Evolutionary conservation across 768 basidiomycete genomes (phyloP).

Genomic region (Rhizopogon vinicolor): DNA sequence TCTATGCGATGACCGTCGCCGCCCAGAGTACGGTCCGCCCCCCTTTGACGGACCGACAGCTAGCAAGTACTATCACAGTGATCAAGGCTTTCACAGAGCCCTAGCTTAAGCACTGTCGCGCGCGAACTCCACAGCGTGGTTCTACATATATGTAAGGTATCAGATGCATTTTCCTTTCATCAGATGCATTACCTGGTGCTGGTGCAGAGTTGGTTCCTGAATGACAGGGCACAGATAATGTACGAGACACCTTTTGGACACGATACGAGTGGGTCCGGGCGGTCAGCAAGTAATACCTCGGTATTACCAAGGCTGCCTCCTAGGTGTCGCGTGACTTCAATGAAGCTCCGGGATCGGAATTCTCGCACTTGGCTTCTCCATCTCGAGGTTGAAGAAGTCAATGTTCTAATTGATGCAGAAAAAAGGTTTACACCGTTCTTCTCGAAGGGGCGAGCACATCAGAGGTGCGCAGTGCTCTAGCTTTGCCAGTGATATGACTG

Average conservation of each 20-base stretch:
- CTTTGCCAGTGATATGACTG: no score
- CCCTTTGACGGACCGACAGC: constrained; percentile 30
- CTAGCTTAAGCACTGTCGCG: constrained; percentile 7
- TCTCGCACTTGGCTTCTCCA: constrained; percentile 59
- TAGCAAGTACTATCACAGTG: no score
- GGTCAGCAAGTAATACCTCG: constrained; percentile 50
- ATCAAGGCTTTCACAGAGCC: no score
- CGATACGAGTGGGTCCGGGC: constrained; percentile 41
- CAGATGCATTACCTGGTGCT: no score
- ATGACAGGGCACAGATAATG: constrained; percentile 47
- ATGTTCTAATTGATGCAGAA: constrained; percentile 13
- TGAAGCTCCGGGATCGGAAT: constrained; percentile 31
- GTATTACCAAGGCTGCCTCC: constrained; percentile 32
- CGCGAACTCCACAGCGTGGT: constrained; percentile 34
- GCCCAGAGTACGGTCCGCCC: constrained; percentile 6
- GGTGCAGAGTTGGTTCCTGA: not conserved
- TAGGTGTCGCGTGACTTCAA: constrained; percentile 45
- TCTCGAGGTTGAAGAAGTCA: constrained; percentile 38
- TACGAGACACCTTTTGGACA: constrained; percentile 42
- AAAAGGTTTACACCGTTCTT: constrained; percentile 37
- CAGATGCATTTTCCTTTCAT: constrained; percentile 36
- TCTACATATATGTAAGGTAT: constrained; percentile 38
- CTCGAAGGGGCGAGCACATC: not conserved
- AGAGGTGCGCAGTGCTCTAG: no score
- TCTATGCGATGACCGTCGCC: not conserved